Conservation (phyloP, 2,329 filamentous ascomycete genomes). For the Sporothrix inflata region DNA sequence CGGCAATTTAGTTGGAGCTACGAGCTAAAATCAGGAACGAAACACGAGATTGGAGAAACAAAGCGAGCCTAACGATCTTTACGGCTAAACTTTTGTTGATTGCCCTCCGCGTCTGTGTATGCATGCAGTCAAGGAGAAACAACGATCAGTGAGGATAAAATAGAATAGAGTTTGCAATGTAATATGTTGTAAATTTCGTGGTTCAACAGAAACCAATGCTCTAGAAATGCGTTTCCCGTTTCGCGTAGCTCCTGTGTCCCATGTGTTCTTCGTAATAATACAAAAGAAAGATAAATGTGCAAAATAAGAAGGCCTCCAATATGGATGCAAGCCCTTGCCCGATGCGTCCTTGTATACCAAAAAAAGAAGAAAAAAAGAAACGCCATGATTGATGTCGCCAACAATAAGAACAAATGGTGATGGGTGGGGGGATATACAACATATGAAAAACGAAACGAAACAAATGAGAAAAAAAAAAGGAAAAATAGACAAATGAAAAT, state of each 20-base stretch:
- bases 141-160: background rate
- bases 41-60: too few species aligned
- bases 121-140: background rate
- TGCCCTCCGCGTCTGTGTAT: background rate
- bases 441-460: background rate
- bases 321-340: background rate
- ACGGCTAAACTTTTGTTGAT: conserved; percentile 11
- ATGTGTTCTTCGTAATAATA: conserved; percentile 18
- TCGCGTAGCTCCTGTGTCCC: conserved; percentile 14
- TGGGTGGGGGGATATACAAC: conserved; percentile 8
- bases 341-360: background rate
- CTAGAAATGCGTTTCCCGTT: background rate
- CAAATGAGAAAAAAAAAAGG: background rate
- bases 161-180: background rate
- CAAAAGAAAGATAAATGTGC: background rate
- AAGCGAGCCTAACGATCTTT: too few species aligned
- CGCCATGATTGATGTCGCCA: background rate
- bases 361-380: conserved; percentile 7
- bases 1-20: too few species aligned
- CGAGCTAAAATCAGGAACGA: too few species aligned
- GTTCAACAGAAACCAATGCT: background rate
- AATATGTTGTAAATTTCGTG: background rate
- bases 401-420: background rate
- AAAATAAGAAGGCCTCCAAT: background rate
- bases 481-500: conserved; percentile 14